Evolutionary conservation across 768 basidiomycete genomes (phyloP), one percentile per base, ranked within the genome.

Genomic region (Rubroboletus satanas): DNA sequence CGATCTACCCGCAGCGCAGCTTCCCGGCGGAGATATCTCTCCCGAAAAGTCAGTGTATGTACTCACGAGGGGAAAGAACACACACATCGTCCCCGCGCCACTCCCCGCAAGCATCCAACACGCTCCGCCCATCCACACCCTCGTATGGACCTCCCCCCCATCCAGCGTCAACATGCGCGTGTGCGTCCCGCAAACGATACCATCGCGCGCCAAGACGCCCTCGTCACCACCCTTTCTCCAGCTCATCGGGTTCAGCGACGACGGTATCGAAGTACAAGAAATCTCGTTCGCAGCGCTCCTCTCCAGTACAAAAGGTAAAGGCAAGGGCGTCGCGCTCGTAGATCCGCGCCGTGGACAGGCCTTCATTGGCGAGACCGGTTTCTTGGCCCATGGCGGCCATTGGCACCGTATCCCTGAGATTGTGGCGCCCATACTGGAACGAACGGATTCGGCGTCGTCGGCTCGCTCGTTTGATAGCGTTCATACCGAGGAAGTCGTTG

Each of bases 221-320:
- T n/a, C 33, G 7, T 44, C 63, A 14, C 47, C 62, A 1, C 78
- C 81, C 9, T 78, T 81, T 61, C 69, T 93, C 43, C 91, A 93
- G 65, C 67, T 91, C 35, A 73, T 88, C 44, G 84, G 82, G 17
- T 81, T 92, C 49, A 77, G 83, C 23, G 84, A 86, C 50, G 78
- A 82, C 52, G 90, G 90, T 11, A 60, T 93, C 15, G 90, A 93
- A 65, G 79, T 84, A 3, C 83, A 87, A 57, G 91, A 93, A 68
- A 66, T 86, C 31, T 69, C 80, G 1, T 68, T 90, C 11, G 68
- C 79, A 10, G 77, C 78, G 51, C 67, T 89, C 43, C 58, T 66
- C 15, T 54, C 61, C 50, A 26, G 28, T 1, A 1, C 31, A 46
- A 70, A 62, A 39, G 74, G 75, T 31, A 79, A 77, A 78, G 51